Conservation (phyloP, 352 stramenopile species). For the Elongisporangium senticosum region DNA sequence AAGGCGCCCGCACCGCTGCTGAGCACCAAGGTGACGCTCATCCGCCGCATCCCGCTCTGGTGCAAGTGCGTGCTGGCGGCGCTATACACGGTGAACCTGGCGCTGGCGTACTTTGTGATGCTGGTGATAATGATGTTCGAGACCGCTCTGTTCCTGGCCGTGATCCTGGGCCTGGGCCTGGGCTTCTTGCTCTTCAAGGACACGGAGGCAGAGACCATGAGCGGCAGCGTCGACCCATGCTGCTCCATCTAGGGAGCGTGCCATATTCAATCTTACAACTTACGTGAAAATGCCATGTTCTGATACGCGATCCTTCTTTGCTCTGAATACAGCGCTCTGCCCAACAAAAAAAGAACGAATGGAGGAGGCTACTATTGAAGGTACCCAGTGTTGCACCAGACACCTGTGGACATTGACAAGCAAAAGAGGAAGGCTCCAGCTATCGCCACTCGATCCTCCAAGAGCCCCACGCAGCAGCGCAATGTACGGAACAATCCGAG, state of each 20-base stretch:
- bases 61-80: constrained; percentile 54
- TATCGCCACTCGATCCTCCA: background rate
- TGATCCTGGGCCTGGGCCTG: constrained; percentile 61
- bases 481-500: constrained; percentile 52
- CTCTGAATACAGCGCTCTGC: background rate
- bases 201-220: constrained; percentile 61
- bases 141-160: constrained; percentile 71
- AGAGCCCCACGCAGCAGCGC: constrained; percentile 4
- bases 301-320: background rate
- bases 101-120: constrained; percentile 81
- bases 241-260: constrained; percentile 49
- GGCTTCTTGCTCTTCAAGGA: constrained; percentile 84
- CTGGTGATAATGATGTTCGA: constrained; percentile 86
- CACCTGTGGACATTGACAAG: background rate
- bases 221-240: constrained; percentile 69
- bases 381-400: background rate
- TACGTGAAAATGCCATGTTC: background rate
- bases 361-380: background rate
- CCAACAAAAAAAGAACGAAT: background rate
- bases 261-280: constrained; percentile 1
- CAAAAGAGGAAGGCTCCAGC: background rate
- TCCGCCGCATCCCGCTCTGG: constrained; percentile 54
- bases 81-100: constrained; percentile 76
- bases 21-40: constrained; percentile 17
- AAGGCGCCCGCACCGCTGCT: constrained; percentile 14